Conservation (phyloP, 2,329 filamentous ascomycete species). For the Colletotrichum lentis region DNA sequence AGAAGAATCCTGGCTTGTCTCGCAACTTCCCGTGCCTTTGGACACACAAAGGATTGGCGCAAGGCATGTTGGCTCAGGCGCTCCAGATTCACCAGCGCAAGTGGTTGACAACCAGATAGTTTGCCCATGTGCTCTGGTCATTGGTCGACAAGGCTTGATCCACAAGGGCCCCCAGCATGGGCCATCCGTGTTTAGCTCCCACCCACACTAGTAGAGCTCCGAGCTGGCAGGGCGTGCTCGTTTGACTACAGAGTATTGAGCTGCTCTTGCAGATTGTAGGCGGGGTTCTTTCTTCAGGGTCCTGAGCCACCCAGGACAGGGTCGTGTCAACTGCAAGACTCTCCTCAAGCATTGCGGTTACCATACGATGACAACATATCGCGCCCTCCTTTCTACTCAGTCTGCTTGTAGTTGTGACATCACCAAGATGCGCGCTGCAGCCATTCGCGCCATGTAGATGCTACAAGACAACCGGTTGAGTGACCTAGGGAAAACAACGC, state of each 20-base stretch:
- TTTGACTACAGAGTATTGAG: constrained; percentile 3
- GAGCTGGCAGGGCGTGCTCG: constrained; percentile 30
- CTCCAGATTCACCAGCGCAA: constrained; percentile 4
- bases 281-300: constrained; percentile 34
- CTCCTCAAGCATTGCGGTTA: constrained; percentile 17
- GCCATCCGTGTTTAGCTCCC: constrained; percentile 23
- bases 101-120: constrained; percentile 32
- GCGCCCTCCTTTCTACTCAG: neutral
- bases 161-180: constrained; percentile 29
- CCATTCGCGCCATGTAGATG: constrained; percentile 10
- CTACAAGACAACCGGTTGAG: constrained; percentile 21
- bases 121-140: constrained; percentile 54
- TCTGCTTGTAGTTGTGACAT: constrained; percentile 24
- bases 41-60: constrained; percentile 32
- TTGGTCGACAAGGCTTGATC: constrained; percentile 48
- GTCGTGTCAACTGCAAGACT: constrained; percentile 9
- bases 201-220: constrained; percentile 21
- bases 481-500: constrained; percentile 2
- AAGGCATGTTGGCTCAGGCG: constrained; percentile 28
- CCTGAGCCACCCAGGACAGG: constrained; percentile 6
- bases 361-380: constrained; percentile 19
- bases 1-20: constrained; percentile 11
- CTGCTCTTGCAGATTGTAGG: constrained; percentile 4
- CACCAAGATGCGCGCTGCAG: neutral
- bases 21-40: constrained; percentile 25